Conservation (phyloP, 2,329 filamentous ascomycete species). For the Clonostachys sp. region DNA sequence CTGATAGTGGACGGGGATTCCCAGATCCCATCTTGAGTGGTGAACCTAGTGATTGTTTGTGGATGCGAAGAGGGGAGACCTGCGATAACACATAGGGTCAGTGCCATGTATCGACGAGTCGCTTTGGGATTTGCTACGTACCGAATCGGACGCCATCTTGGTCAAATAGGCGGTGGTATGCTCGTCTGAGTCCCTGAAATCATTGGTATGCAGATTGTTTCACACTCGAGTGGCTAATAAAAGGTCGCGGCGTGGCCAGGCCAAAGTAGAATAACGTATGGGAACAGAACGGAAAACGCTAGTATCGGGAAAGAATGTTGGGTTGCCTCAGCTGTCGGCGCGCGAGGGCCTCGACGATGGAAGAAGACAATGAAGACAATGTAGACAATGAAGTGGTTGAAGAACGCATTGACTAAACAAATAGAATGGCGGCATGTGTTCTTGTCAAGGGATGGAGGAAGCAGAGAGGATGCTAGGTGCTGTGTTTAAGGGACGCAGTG, state of each 20-base stretch:
- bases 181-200: too few relatives aligned
- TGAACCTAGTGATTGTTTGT: slow-evolving; percentile 60
- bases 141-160: slow-evolving; percentile 5
- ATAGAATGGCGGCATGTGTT: background rate
- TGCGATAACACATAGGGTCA: slow-evolving; percentile 20
- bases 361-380: too few relatives aligned
- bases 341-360: too few relatives aligned
- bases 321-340: too few relatives aligned
- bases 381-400: background rate
- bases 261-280: too few relatives aligned
- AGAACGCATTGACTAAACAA: background rate
- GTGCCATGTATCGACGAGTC: background rate
- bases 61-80: slow-evolving; percentile 77
- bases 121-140: slow-evolving; percentile 1
- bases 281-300: too few relatives aligned
- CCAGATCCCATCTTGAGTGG: slow-evolving; percentile 59
- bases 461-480: background rate
- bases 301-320: too few relatives aligned
- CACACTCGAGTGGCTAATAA: background rate
- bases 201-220: background rate
- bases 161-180: too few relatives aligned
- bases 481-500: background rate
- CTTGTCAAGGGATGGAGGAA: background rate
- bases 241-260: too few relatives aligned
- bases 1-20: slow-evolving; percentile 73